Evolutionary conservation across 1,284 basidiomycete species (phyloP), one percentile per base, ranked within the genome.

Genomic region (Trichosporon faecale): DNA sequence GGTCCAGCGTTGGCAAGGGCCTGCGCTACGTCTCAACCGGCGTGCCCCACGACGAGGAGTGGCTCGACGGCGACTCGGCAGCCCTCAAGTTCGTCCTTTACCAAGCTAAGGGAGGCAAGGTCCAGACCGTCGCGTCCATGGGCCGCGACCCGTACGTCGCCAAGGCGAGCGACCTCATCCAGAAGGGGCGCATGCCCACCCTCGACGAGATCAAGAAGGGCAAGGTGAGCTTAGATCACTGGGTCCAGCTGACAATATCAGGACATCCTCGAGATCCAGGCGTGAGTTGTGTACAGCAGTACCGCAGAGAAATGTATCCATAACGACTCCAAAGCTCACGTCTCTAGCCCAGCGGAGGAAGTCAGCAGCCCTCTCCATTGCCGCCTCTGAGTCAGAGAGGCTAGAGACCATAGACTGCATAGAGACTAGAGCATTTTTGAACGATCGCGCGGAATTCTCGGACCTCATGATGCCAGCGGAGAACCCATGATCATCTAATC

Each of bases 31-130:
- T 91, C 75, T 92, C 93, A 7, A 84, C 89, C 18, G 86, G 86
- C 2, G 81, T 80, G 21, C 86, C 87, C 1, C 90, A 86, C 76
- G 91, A 95, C 74, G 90, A 92, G 72, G 84, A 91, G 33, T 88
- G 90, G 77, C 87, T 95, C 73, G 88, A 91, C 72, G 95, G 95
- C 2, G 87, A 91, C 79, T 87, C 80, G 27, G 87, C 86, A 2
- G 92, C 92, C 76, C 85, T 95, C 85, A 94, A 94, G 90, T 95
- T 95, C 79, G 88, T 91, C 60, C 91, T 93, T 0, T 96, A 93
- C 85, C 95, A 96, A 82, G 87, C 89, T 61, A 91, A 92, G 82
- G 86, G 85, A 33, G 89, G 89, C 73, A 89, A 90, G 74, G 86
- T 96, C 66, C 88, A 92, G 23, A 94, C 94, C 2, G 91, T 95